A percentile compares a stretch with the other conserved stretches of the same genome.
phyloP scores from a whole-genome alignment of 2,329 filamentous ascomycete genomes.

The Clonostachys chloroleuca region DNA sequence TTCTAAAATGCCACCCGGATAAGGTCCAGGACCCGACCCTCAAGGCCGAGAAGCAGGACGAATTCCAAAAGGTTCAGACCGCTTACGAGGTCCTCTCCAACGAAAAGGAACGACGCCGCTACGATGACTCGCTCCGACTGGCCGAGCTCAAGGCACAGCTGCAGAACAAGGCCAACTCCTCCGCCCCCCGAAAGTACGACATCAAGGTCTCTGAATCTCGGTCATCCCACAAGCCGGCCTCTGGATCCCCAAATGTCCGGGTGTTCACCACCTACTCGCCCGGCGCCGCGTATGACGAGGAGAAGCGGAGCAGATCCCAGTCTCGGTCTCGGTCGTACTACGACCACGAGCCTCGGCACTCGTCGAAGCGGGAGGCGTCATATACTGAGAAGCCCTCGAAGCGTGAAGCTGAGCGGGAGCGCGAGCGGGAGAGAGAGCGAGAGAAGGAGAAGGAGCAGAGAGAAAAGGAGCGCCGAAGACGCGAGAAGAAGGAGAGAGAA shows the following conservation, averaged over 20 bases:
- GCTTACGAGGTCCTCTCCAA: conserved; percentile 90
- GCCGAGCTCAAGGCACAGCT: conserved; percentile 58
- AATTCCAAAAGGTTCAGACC: conserved; percentile 89
- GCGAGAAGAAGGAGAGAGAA: conserved; percentile 9
- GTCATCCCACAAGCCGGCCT: not conserved
- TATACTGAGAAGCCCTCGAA: conserved; percentile 40
- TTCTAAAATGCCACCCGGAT: conserved; percentile 86
- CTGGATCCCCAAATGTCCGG: conserved; percentile 16
- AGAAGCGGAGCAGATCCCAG: conserved; percentile 18
- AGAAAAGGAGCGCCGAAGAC: conserved; percentile 14
- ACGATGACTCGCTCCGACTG: conserved; percentile 72
- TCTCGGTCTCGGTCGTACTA: conserved; percentile 35
- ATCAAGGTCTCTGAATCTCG: conserved; percentile 44
- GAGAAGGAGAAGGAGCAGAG: conserved; percentile 15
- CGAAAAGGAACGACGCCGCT: conserved; percentile 65
- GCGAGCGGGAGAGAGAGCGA: conserved; percentile 23
- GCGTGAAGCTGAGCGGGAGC: conserved; percentile 34
- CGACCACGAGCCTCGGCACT: conserved; percentile 19
- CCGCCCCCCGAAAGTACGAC: conserved; percentile 36
- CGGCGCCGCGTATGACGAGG: conserved; percentile 44
- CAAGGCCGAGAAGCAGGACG: conserved; percentile 74
- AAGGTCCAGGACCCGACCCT: conserved; percentile 76
- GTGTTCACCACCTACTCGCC: conserved; percentile 24
- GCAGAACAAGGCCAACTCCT: conserved; percentile 35
- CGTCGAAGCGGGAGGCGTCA: conserved; percentile 35